Conservation (phyloP, 2,329 filamentous ascomycete species). For the Dothidotthia symphoricarpi region DNA sequence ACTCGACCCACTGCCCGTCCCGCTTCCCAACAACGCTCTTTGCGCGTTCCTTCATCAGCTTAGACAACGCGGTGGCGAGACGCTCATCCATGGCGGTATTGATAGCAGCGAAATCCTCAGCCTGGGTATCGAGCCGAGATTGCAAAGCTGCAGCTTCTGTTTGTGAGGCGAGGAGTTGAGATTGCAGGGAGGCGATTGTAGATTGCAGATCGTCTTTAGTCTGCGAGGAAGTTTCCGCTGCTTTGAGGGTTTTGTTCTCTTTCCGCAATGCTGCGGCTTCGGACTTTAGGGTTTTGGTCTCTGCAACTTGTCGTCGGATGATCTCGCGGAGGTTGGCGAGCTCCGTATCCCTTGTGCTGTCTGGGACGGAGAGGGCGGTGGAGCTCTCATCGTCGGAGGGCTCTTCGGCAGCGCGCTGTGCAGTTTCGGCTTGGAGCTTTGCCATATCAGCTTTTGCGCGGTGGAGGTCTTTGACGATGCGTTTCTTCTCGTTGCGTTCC, state of each 20-base stretch:
- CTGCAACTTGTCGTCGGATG: slow-evolving; percentile 25
- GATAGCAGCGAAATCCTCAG: slow-evolving; percentile 28
- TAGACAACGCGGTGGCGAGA: slow-evolving; percentile 27
- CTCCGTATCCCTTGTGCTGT: slow-evolving; percentile 23
- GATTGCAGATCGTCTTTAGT: slow-evolving; percentile 2
- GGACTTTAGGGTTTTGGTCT: slow-evolving; percentile 26
- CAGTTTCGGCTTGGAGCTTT: slow-evolving; percentile 16
- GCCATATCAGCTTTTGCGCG: slow-evolving; percentile 21
- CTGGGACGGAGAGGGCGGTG: slow-evolving; percentile 5
- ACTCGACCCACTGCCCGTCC: slow-evolving; percentile 38
- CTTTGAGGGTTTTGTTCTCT: slow-evolving; percentile 14
- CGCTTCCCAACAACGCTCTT: slow-evolving; percentile 30
- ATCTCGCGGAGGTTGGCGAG: slow-evolving; percentile 27
- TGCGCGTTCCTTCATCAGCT: slow-evolving; percentile 33
- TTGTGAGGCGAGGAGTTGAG: slow-evolving; percentile 12
- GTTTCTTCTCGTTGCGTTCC: slow-evolving; percentile 35
- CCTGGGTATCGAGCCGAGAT: slow-evolving; percentile 17
- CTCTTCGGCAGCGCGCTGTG: slow-evolving; percentile 13
- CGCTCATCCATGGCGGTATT: slow-evolving; percentile 38
- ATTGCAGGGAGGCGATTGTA: slow-evolving; percentile 7
- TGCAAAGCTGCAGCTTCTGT: slow-evolving; percentile 21
- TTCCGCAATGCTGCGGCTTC: slow-evolving; percentile 18
- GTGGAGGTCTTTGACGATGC: slow-evolving; percentile 28
- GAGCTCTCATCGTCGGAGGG: slow-evolving; percentile 13
- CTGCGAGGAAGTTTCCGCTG: not conserved